Percentiles rank a stretch among this genome's conserved stretches.
These are phyloP conservation scores for Murraya paniculata DNA, from an alignment of 345 rosid genomes.

Conservation along the genomic window DNA sequence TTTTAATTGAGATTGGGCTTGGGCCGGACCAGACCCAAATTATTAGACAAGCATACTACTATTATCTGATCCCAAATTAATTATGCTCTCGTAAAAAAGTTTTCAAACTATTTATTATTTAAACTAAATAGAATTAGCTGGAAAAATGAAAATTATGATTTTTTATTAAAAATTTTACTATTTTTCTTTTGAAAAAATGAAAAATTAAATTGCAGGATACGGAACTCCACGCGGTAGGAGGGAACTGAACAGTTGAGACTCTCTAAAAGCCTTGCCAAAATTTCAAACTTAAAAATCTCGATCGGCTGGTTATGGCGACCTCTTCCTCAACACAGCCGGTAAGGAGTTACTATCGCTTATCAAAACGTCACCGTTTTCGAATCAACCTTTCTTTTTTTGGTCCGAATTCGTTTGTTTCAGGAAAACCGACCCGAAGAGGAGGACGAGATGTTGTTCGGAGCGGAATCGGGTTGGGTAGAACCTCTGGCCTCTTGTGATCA, in stretches of 20 bases:
- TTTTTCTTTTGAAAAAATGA: no score
- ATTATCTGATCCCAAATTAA: no score
- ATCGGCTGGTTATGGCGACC: conserved; percentile 2
- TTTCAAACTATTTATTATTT: no score
- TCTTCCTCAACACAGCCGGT: conserved; percentile 36
- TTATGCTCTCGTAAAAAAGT: no score
- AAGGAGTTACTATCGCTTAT: neutral
- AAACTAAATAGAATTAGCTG: no score
- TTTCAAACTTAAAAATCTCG: rapidly evolving
- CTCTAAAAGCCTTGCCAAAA: neutral
- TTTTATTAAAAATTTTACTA: no score
- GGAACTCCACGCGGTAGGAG: neutral
- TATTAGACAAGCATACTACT: rapidly evolving
- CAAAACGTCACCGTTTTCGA: neutral
- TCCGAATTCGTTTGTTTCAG: conserved; percentile 21
- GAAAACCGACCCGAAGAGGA: conserved; percentile 31
- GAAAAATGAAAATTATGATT: no score
- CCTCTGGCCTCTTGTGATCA: conserved; percentile 78
- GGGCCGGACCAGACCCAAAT: neutral
- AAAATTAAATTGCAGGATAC: neutral
- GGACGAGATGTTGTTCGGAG: conserved; percentile 40
- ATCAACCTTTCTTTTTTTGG: neutral
- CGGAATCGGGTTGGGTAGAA: conserved; percentile 91
- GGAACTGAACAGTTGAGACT: neutral
- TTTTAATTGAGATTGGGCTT: neutral